Evolutionary conservation across 163 green algal species (phyloP), one percentile per base, ranked within the genome.

Genomic region (Chlamydomonas reinhardtii): DNA sequence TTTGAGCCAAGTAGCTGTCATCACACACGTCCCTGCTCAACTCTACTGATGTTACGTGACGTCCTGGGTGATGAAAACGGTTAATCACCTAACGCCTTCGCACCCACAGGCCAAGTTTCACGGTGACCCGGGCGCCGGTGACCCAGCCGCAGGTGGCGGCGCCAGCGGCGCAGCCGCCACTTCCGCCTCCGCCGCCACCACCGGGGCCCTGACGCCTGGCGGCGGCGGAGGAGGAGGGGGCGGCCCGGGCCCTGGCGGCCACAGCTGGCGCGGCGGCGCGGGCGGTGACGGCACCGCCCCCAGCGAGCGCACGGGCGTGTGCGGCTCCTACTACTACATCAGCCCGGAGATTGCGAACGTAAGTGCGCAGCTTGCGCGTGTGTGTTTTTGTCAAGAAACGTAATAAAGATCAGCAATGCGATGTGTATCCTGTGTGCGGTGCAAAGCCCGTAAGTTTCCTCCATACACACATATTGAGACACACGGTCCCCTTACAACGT

Each of bases 241-340:
- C 32, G 79, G 12, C 34, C 1, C 52, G 32, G 79, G 65, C 34
- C 29, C 52, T 1, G 79, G 78, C 34, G 59, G 78, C 5, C 69
- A 80, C 56, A 86, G 80, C 80, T 86, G 80, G 80, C 70, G 69
- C 4, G 80, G 3, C 8, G 79, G 48, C 29, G 48, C 73, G 12
- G 72, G 43, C 6, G 80, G 79, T 19, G 80, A 59, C 56, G 79
- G 70, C 0, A 71, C 48, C 62, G 62, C 27, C 9, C 80, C 80
- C 70, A 86, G 80, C 80, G 83, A 83, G 64, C 64, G 83, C n/a
- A 95, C 94, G 4, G 95, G 95, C 35, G 82, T 94, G n/a, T 94
- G 93, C 75, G 94, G 94, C 24, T 97, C 95, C 0, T 91, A 78
- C n/a, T 96, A 92, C 74, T 98, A 98, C 91, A 98, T 98, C 72